A percentile compares a stretch with the other conserved stretches of the same genome.
These are phyloP conservation scores for Neonothopanus nambi DNA, from an alignment of 1,284 basidiomycete species.

Conservation along the genomic window DNA sequence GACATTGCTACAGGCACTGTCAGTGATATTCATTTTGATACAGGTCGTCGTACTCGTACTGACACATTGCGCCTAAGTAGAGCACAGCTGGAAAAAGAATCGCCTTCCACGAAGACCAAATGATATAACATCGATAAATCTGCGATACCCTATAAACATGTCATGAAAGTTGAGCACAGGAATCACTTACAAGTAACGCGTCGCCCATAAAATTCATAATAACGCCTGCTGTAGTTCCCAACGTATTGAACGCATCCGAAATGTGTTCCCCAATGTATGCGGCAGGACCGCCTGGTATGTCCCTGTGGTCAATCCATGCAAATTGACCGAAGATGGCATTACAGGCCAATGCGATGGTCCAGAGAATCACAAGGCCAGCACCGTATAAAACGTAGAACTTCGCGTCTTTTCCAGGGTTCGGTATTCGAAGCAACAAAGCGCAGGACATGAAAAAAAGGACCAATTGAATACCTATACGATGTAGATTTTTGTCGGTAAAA, in stretches of 20 bases:
- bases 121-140: conserved; percentile 32
- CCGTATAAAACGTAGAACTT: conserved; percentile 26
- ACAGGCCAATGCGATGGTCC: conserved; percentile 25
- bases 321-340: conserved; percentile 26
- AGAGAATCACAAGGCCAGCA: conserved; percentile 21
- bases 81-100: conserved; percentile 25
- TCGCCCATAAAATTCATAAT: conserved; percentile 29
- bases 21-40: background rate
- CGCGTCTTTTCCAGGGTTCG: conserved; percentile 9
- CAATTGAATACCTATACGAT: conserved; percentile 23
- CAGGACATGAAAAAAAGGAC: conserved; percentile 24
- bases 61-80: conserved; percentile 28
- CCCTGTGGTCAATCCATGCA: conserved; percentile 29
- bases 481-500: background rate
- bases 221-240: conserved; percentile 27
- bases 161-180: background rate
- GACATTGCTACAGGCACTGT: conserved; percentile 21
- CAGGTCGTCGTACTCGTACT: conserved; percentile 7
- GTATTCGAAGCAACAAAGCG: conserved; percentile 20
- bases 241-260: conserved; percentile 27
- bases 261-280: conserved; percentile 22
- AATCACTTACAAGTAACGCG: conserved; percentile 25
- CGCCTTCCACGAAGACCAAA: conserved; percentile 25
- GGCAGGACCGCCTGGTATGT: conserved; percentile 27
- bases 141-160: conserved; percentile 6